phyloP scores from a whole-genome alignment of 164 flowering plant genomes.

The Piper longum region DNA sequence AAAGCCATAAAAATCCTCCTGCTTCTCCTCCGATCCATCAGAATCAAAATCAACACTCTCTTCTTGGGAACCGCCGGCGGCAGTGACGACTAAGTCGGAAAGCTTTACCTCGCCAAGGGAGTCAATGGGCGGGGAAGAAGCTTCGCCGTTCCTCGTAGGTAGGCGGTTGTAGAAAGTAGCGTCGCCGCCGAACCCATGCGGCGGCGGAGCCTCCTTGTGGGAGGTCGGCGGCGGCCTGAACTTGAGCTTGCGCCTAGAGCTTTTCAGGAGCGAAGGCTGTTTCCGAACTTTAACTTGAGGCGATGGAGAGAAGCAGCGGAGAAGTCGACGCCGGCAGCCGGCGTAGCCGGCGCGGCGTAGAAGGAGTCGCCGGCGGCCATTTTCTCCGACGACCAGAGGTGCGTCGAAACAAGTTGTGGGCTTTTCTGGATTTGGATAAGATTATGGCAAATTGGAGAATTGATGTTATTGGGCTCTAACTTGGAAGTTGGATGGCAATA shows the following conservation, averaged over 20 bases:
- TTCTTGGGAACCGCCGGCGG: constrained; percentile 1
- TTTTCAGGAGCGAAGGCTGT: constrained; percentile 3
- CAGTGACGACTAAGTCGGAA: constrained; percentile 10
- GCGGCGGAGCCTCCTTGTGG: constrained; percentile 6
- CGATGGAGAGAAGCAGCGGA: constrained; percentile 2
- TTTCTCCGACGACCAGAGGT: neutral
- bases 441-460: too few species aligned
- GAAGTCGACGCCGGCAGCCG: neutral
- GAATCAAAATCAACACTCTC: neutral
- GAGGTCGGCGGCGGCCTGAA: constrained; percentile 10
- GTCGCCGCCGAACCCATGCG: constrained; percentile 17
- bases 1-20: constrained; percentile 8
- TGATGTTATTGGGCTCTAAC: neutral
- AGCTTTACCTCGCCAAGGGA: constrained; percentile 18
- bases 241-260: constrained; percentile 13
- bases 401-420: neutral
- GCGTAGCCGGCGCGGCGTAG: too few species aligned
- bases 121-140: neutral
- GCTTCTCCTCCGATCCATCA: constrained; percentile 8
- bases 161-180: constrained; percentile 65
- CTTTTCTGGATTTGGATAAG: neutral
- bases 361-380: neutral
- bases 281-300: constrained; percentile 16
- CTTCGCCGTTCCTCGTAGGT: constrained; percentile 41
- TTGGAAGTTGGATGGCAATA: neutral